A percentile compares a stretch with the other conserved stretches of the same genome.
phyloP scores from a whole-genome alignment of 1,139 yeast genomes.

The Taphrina pruni region DNA sequence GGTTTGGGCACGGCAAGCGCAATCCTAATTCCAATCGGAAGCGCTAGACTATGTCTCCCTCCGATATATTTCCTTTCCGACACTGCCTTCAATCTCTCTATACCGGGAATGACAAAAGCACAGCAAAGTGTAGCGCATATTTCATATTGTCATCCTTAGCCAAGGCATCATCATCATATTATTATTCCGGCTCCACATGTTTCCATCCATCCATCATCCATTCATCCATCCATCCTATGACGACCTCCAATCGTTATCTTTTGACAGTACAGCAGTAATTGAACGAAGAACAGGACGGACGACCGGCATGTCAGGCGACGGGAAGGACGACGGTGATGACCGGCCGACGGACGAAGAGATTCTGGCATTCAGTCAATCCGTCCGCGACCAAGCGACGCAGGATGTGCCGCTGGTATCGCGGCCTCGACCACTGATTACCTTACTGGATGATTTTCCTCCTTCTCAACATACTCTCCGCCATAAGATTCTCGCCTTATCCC shows the following conservation, averaged over 20 bases:
- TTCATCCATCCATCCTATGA: too few species aligned
- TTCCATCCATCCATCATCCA: not conserved
- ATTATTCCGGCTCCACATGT: not conserved
- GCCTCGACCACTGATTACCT: conserved; percentile 13
- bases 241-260: too few species aligned
- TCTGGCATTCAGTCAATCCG: conserved; percentile 20
- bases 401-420: conserved; percentile 28
- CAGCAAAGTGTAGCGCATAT: too few species aligned
- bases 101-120: too few species aligned
- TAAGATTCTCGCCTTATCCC: conserved; percentile 21
- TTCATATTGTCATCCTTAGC: not conserved
- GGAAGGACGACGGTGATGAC: not conserved
- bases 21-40: conserved; percentile 29
- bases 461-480: not conserved
- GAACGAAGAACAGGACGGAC: not conserved
- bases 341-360: conserved; percentile 36
- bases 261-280: too few species aligned
- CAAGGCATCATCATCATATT: not conserved
- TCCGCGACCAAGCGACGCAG: conserved; percentile 25
- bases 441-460: conserved; percentile 24
- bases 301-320: too few species aligned
- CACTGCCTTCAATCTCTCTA: too few species aligned
- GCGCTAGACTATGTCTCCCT: not conserved
- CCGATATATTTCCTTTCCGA: too few species aligned
- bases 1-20: conserved; percentile 38